Evolutionary conservation across 768 basidiomycete genomes (phyloP), one percentile per base, ranked within the genome.

Genomic region (Termitomyces sp.): DNA sequence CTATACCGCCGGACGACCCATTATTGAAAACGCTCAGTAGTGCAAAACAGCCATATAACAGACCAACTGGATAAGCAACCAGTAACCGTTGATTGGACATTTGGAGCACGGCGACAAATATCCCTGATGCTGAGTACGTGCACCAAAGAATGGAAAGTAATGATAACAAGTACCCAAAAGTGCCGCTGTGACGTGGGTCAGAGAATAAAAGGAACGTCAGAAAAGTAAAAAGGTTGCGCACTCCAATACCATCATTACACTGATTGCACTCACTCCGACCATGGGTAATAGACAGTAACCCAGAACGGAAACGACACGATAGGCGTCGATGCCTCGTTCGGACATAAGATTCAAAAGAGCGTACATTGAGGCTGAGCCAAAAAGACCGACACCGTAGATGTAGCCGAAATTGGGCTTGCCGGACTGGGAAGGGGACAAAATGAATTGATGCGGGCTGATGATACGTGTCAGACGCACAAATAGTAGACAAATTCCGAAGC

Each of bases 381-480:
- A 82, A n/a, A 98, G 81, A 51, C 90, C 96, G 59, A 99, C 91
- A 37, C 96, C 97, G 68, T 99, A 99, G 56, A 98, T 98, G 70
- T 98, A 98, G 47, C 91, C 93, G 71, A 99, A 99, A 68, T 98
- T 97, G 4, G 92, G 90, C 76, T 97, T 98, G 56, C 97, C 97
- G 6, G 96, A 97, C 97, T 99, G 60, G 30, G 38, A 32, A 51
- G 53, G 30, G 55, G 54, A 17, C 57, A 47, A 45, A 5, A 26
- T 17, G 9, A 8, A 37, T 17, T 32, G 9, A 32, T 10, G 2
- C 30, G 9, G n/a, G 1, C 11, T 26, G 24, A 26, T 48, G n/a
- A 28, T 32, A 30, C 34, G 24, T 40, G 46, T 15, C 45, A 38
- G 22, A 83, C 93, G 65, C 55, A 98, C 97, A 58, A 98, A 82